Evolutionary conservation across 805 yeast species (phyloP), one percentile per base, ranked within the genome.

Genomic region (Sugiyamaella mastotermitis): DNA sequence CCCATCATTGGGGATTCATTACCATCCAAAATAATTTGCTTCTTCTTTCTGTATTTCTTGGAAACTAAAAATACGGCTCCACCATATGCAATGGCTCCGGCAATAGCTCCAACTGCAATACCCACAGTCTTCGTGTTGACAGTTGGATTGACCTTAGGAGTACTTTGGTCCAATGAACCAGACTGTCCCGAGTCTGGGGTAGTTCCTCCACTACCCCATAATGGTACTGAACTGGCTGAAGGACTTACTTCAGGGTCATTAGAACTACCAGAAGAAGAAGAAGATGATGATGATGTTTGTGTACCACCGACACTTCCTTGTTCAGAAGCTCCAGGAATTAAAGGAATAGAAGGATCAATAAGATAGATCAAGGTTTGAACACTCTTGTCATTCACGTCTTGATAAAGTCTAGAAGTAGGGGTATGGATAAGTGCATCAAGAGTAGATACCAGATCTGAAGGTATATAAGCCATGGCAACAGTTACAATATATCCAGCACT

Each of bases 391-490:
- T 78, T 70, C 56, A 78, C 76, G 37, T 65, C 48, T 26, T 30
- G 35, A 61, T 82, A 90, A 34, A 92, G 57, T 17, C 51, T 41
- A 3, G 95, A 83, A n/a, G 64, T 50, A 0, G 68, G 47, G 41
- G 77, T 62, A 35, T 65, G 61, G 30, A 90, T 58, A 26, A 68
- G 58, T 13, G 60, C 60, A 42, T 74, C 73, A 46, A 90, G 66
- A 0, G 64, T 56, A 1, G 57, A 50, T 13, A 83, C 70, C 21
- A 70, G 61, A 9, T 60, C 57, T 8, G 62, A 57, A 16, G 95
- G 95, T 64, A 86, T 81, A 57, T 83, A 86, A 39, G 85, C 81
- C 57, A 82, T 82, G 5, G 97, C 97, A 44, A 88, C 83, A 0
- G 97, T 83, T 39, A 84, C 84, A 43, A 86, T 72, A 59, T 85